These are phyloP conservation scores for Thraustotheca clavata DNA, from an alignment of 352 stramenopile species.

Conservation along the genomic window DNA sequence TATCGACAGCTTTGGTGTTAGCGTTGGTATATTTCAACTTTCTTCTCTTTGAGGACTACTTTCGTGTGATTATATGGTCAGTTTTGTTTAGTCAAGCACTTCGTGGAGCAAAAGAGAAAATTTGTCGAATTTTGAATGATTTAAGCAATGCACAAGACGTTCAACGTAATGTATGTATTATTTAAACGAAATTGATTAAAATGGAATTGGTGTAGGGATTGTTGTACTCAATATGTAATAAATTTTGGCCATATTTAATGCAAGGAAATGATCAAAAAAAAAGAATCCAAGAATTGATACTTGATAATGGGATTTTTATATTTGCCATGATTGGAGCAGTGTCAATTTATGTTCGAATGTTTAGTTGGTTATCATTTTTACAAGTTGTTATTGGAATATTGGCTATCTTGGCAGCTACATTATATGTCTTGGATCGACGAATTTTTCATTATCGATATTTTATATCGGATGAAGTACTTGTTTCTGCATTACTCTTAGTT, in stretches of 20 bases:
- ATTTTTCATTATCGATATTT: slow-evolving; percentile 87
- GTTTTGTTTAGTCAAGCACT: slow-evolving; percentile 81
- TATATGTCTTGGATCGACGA: slow-evolving; percentile 75
- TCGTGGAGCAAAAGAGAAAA: slow-evolving; percentile 78
- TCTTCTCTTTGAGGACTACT: slow-evolving; percentile 83
- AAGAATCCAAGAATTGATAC: slow-evolving; percentile 54
- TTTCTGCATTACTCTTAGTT: slow-evolving; percentile 67
- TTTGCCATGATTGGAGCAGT: slow-evolving; percentile 76
- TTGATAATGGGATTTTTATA: slow-evolving; percentile 84
- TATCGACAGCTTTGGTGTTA: slow-evolving; percentile 78
- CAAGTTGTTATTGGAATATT: slow-evolving; percentile 60
- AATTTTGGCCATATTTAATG: slow-evolving; percentile 14
- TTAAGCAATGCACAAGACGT: slow-evolving; percentile 76
- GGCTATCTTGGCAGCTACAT: slow-evolving; percentile 49
- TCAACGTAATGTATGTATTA: slow-evolving; percentile 44
- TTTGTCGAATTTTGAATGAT: slow-evolving; percentile 71
- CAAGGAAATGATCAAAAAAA: not conserved
- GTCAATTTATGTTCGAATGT: slow-evolving; percentile 83
- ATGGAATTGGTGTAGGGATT: not conserved
- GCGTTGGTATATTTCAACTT: slow-evolving; percentile 87
- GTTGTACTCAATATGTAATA: slow-evolving; percentile 10
- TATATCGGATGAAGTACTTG: slow-evolving; percentile 80
- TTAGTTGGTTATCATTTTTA: slow-evolving; percentile 70
- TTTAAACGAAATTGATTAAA: not conserved
- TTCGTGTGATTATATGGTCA: slow-evolving; percentile 80